Evolutionary conservation across 2,329 filamentous ascomycete species (phyloP).

Genomic region (Aspergillus pseudoterreus): DNA sequence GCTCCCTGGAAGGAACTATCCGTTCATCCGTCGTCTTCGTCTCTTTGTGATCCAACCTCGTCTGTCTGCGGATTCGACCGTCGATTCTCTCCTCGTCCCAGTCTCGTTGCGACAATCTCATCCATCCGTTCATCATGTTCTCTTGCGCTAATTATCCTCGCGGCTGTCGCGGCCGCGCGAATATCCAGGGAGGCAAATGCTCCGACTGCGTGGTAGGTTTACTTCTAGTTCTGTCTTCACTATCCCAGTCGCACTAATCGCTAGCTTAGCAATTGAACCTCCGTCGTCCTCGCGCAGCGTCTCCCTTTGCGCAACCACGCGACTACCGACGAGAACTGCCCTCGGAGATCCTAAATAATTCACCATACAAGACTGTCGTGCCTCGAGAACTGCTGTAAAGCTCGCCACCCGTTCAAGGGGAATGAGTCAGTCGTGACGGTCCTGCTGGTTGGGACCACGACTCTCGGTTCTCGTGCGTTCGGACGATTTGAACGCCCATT

Average conservation of each 20-base stretch:
- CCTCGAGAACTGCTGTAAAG: slow-evolving; percentile 15
- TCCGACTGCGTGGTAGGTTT: slow-evolving; percentile 43
- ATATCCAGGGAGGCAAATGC: slow-evolving; percentile 41
- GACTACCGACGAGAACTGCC: slow-evolving; percentile 34
- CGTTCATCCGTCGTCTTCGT: neutral
- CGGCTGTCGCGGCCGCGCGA: slow-evolving; percentile 46
- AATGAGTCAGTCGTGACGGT: slow-evolving; percentile 7
- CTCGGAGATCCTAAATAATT: slow-evolving; percentile 30
- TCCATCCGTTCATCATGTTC: slow-evolving; percentile 34
- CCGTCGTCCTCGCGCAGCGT: slow-evolving; percentile 35
- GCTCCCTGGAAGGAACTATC: neutral
- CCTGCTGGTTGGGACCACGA: slow-evolving; percentile 17
- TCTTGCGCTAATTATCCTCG: slow-evolving; percentile 47
- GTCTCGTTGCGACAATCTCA: neutral
- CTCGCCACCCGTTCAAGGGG: slow-evolving; percentile 5
- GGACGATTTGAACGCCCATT: slow-evolving; percentile 5
- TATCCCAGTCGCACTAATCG: slow-evolving; percentile 4
- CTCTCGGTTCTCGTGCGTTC: slow-evolving; percentile 5
- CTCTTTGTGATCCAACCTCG: neutral
- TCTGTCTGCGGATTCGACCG: neutral
- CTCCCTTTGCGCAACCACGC: slow-evolving; percentile 39
- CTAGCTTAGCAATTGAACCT: slow-evolving; percentile 31
- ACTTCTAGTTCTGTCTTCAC: slow-evolving; percentile 4
- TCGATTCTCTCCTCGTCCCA: neutral
- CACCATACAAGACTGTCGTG: slow-evolving; percentile 19